Base-by-base conservation (phyloP, 2,329 filamentous ascomycete genomes). In the Coniochaeta hoffmannii region DNA sequence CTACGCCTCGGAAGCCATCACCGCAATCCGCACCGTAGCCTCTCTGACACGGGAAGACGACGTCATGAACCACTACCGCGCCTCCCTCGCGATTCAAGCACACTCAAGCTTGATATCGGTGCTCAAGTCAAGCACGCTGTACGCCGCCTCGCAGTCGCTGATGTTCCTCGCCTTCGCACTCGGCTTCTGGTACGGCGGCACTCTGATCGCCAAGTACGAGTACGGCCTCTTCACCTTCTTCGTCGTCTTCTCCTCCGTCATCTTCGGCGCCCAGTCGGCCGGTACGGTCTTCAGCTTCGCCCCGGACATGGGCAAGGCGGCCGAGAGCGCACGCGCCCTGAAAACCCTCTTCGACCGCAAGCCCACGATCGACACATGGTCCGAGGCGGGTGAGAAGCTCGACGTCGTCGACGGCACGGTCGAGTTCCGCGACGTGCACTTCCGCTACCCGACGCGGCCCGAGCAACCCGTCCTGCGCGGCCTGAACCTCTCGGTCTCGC, bases 401-500 rank as follows among this genome's bases (percentile, higher is more conserved):
- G 71, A 81, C 1, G 65, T 76, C 2, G 79, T 93, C 24, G 82
- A 94, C 19, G 93, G 92, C 26, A 80, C 79, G 12, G 82, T 99
- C 59, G 91, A 97, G 68, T 96, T 99, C 75, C 85, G 88, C 19
- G 86, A 95, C 61, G 91, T 97, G 1, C 90, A 96, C 68, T 97
- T 97, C 80, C 83, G 90, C 41, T 99, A 97, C 66, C 92, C 93
- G 0, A 96, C 90, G 0, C 84, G 94, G 1, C 89, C 90, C 0
- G 90, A 96, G 62, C 90, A 96, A 63, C 89, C 90, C n/a, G 90
- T 97, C 0, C 83, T 97, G 2, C 87, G 90, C 28, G 93, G 92
- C 0, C 77, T 97, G 11, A 86, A 93, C 69, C 77, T 93, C 7
- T 76, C 74, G 14, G 82, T 93, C 41, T 82, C 85, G 28, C 88